Conservation (phyloP, 805 yeast genomes). For the Jamesozyma lodderae region DNA sequence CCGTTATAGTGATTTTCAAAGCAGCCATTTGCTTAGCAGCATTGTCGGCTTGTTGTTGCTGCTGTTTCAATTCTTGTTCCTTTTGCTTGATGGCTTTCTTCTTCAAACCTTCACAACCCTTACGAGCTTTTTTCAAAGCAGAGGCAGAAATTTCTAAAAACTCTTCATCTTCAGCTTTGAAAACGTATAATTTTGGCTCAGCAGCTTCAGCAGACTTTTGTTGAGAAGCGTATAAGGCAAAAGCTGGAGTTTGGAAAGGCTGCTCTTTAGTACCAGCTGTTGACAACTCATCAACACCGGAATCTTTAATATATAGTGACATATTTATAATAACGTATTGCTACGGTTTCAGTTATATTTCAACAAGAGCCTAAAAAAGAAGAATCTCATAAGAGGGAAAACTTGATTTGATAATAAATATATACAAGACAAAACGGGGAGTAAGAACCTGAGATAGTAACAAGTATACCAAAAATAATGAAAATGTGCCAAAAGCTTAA, state of each 20-base stretch:
- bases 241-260: constrained; percentile 81
- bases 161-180: constrained; percentile 34
- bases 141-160: constrained; percentile 78
- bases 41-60: constrained; percentile 56
- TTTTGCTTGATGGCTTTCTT: constrained; percentile 52
- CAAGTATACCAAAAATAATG: no score
- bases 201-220: constrained; percentile 25
- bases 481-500: not conserved
- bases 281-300: constrained; percentile 55
- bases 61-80: constrained; percentile 43
- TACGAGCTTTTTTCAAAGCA: constrained; percentile 91
- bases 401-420: no score
- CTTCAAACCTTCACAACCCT: constrained; percentile 86
- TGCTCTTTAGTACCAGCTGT: constrained; percentile 53
- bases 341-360: no score
- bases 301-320: constrained; percentile 63
- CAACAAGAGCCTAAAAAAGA: no score
- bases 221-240: constrained; percentile 46
- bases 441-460: no score
- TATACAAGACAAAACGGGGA: no score
- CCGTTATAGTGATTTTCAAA: constrained; percentile 60
- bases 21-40: constrained; percentile 70
- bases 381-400: no score
- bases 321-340: constrained; percentile 4
- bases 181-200: constrained; percentile 44